Evolutionary conservation across 306 rosid species (phyloP).

Genomic region (Amphicarpaea edgeworthii): DNA sequence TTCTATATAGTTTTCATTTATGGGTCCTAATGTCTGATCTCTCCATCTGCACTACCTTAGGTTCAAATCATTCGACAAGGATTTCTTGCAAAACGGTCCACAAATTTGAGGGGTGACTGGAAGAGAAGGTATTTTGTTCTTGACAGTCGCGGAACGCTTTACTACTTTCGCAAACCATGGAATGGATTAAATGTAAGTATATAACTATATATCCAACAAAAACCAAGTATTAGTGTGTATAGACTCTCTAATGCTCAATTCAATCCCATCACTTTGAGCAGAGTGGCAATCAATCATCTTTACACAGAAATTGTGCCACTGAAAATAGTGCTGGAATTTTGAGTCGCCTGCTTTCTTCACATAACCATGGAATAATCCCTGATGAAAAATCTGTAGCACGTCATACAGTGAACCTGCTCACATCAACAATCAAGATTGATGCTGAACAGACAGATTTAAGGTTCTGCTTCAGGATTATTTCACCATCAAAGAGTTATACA

Average conservation of each 20-base stretch:
- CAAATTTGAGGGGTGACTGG: constrained; percentile 85
- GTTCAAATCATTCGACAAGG: constrained; percentile 83
- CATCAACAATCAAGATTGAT: constrained; percentile 82
- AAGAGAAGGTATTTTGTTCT: constrained; percentile 86
- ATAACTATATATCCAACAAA: constrained; percentile 39
- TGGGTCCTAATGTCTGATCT: constrained; percentile 25
- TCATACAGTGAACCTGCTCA: constrained; percentile 76
- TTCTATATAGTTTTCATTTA: background rate
- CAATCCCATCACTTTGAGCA: constrained; percentile 20
- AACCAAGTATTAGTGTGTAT: constrained; percentile 6
- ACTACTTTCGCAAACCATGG: constrained; percentile 81
- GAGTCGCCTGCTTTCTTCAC: constrained; percentile 69
- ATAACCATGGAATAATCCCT: constrained; percentile 55
- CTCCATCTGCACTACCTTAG: constrained; percentile 48
- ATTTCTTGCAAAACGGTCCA: constrained; percentile 81
- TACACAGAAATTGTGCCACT: constrained; percentile 53
- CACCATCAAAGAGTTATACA: constrained; percentile 71
- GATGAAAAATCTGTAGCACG: constrained; percentile 73
- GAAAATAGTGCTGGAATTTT: constrained; percentile 71
- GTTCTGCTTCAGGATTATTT: constrained; percentile 86
- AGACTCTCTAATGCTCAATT: background rate
- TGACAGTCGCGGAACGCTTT: constrained; percentile 81
- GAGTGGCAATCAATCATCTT: constrained; percentile 56
- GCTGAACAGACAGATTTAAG: constrained; percentile 83
- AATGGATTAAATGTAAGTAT: constrained; percentile 61